These are phyloP conservation scores for Claviceps capensis DNA, from an alignment of 2,329 filamentous ascomycete genomes.

Conservation along the genomic window DNA sequence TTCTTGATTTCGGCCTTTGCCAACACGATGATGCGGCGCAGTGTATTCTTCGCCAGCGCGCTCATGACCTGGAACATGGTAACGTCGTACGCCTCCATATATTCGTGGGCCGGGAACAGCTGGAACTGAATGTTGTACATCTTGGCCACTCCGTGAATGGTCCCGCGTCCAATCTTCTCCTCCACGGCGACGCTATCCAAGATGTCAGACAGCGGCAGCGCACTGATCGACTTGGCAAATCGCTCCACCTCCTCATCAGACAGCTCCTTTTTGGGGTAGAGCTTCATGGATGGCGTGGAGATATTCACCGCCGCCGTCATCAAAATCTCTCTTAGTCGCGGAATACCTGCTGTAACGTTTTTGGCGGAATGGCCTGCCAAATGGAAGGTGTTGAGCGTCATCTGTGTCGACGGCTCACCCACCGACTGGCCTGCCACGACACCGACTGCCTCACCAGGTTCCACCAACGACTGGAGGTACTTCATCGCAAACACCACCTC, in stretches of 20 bases:
- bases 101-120: conserved; percentile 77
- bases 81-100: conserved; percentile 76
- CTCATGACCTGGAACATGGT: conserved; percentile 60
- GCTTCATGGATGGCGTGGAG: conserved; percentile 80
- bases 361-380: conserved; percentile 96
- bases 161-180: conserved; percentile 63
- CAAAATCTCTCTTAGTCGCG: conserved; percentile 88
- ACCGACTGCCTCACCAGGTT: conserved; percentile 91
- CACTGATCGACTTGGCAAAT: conserved; percentile 87
- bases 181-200: conserved; percentile 69
- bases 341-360: conserved; percentile 98
- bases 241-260: conserved; percentile 53
- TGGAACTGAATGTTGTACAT: conserved; percentile 70
- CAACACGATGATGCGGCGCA: conserved; percentile 56
- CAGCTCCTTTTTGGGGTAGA: conserved; percentile 63
- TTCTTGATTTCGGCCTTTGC: conserved; percentile 74
- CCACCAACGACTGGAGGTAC: conserved; percentile 81
- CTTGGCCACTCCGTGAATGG: conserved; percentile 59
- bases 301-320: conserved; percentile 92
- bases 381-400: conserved; percentile 99
- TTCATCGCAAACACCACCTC: conserved; percentile 80
- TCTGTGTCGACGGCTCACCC: conserved; percentile 94
- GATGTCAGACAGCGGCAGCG: conserved; percentile 70
- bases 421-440: conserved; percentile 95
- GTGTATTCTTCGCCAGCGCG: conserved; percentile 68